Percentiles rank a stretch among this genome's conserved stretches.
These are phyloP conservation scores for Candida yuanshanica DNA, from an alignment of 805 yeast genomes.

Conservation along the genomic window DNA sequence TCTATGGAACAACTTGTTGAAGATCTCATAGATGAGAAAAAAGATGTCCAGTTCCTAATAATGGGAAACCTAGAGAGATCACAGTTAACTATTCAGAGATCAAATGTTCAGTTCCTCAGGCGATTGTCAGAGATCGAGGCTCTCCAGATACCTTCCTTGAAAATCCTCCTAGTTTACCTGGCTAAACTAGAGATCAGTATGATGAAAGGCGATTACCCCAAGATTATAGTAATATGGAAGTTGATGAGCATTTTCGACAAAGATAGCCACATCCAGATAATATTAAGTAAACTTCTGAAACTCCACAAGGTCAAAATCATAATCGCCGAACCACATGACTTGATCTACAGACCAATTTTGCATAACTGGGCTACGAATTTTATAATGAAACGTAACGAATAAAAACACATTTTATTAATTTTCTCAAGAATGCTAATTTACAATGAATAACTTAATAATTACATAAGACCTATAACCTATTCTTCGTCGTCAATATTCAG, in stretches of 20 bases:
- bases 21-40: not conserved
- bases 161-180: conserved; percentile 5
- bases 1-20: conserved; percentile 2
- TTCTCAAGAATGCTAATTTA: conserved; percentile 13
- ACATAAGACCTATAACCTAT: conserved; percentile 2
- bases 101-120: conserved; percentile 9
- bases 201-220: not conserved
- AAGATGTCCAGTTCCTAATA: not conserved
- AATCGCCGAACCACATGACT: not conserved
- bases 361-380: not conserved
- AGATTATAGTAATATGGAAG: not conserved
- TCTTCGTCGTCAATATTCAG: conserved; percentile 29
- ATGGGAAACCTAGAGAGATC: not conserved
- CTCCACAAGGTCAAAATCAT: not conserved
- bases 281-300: conserved; percentile 5
- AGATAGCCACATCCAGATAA: not conserved
- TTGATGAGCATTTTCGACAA: not conserved
- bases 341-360: not conserved
- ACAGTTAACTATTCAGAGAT: conserved; percentile 5
- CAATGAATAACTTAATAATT: conserved; percentile 2
- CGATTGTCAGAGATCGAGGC: conserved; percentile 1
- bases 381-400: not conserved
- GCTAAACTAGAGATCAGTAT: conserved; percentile 2
- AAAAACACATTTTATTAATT: not conserved
- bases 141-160: conserved; percentile 1